Evolutionary conservation across 2,329 filamentous ascomycete genomes (phyloP).

Genomic region (Monilinia vaccinii-corymbosi): DNA sequence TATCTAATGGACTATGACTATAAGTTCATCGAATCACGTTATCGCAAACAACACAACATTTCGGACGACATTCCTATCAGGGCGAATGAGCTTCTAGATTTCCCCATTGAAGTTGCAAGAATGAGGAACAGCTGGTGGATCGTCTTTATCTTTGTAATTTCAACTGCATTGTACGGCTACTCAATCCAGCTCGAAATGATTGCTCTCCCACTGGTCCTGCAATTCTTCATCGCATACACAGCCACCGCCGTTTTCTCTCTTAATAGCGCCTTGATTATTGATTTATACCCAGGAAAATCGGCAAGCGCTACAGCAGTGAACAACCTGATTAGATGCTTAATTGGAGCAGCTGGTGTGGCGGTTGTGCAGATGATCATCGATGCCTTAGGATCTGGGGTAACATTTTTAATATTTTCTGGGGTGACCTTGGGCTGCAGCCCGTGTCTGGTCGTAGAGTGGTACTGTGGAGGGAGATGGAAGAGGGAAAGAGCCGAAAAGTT

Average conservation of each 20-base stretch:
- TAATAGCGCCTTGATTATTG: conserved; percentile 14
- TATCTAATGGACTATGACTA: conserved; percentile 35
- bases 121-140: conserved; percentile 32
- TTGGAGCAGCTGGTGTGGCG: conserved; percentile 9
- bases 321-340: conserved; percentile 11
- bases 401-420: neutral
- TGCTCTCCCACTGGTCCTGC: conserved; percentile 13
- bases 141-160: conserved; percentile 30
- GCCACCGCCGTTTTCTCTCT: conserved; percentile 20
- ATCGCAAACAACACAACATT: conserved; percentile 20
- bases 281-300: conserved; percentile 12
- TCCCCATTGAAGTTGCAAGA: conserved; percentile 33
- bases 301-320: conserved; percentile 11
- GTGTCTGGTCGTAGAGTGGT: conserved; percentile 7
- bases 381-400: neutral
- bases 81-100: conserved; percentile 31
- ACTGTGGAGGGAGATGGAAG: conserved; percentile 4
- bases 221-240: conserved; percentile 23
- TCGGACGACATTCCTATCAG: conserved; percentile 22
- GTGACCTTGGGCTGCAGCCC: neutral
- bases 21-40: conserved; percentile 25
- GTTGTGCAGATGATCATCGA: conserved; percentile 5
- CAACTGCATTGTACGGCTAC: conserved; percentile 29
- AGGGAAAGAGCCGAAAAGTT: neutral
- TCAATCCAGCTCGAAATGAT: neutral